Evolutionary conservation across 352 stramenopile genomes (phyloP), one percentile per base, ranked within the genome.

Genomic region (Elongisporangium prolatum): DNA sequence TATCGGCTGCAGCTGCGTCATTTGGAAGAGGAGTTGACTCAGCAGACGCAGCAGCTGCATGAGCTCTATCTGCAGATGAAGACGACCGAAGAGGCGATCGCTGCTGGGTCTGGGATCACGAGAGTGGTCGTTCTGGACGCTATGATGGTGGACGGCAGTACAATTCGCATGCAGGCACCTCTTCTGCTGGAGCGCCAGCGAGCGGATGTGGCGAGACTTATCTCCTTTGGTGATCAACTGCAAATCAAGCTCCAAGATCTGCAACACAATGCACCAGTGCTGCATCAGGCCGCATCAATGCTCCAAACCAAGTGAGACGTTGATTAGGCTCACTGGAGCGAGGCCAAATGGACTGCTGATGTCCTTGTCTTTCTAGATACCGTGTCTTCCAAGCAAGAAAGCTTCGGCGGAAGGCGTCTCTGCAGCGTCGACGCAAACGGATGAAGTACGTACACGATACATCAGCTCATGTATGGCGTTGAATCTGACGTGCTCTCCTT

Each of bases 111-210:
- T 40, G 28, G 28, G 8, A 40, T 9, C 8, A 9, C 28, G 28
- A 40, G 28, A 40, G 4, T 40, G 9, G 28, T 40, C 2, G 66
- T 66, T 52, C 63, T 72, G 8, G 63, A 72, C 51, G 56, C 63
- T 0, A 68, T 48, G 50, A 34, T 77, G 20, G 25, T 70, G 18
- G 65, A 80, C 24, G 71, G 61, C 6, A 69, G 52, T 0, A 56
- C 60, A 0, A 64, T 74, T 40, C 68, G 71, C 21, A 72, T 72
- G 61, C 68, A 79, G 18, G 67, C 64, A 0, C 49, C 58, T 9
- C 63, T 78, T 47, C 62, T 74, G 2, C 44, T 83, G 25, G 38
- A 62, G 5, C 65, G 74, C 38, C 69, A 78, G 60, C 68, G 44
- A 8, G 50, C 22, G 18, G 77, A 83, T 44, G 40, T 74, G 2